A percentile compares a stretch with the other conserved stretches of the same genome.
Evolutionary conservation across 2,329 filamentous ascomycete species (phyloP).

Genomic region (Chaetothyriales sp.): DNA sequence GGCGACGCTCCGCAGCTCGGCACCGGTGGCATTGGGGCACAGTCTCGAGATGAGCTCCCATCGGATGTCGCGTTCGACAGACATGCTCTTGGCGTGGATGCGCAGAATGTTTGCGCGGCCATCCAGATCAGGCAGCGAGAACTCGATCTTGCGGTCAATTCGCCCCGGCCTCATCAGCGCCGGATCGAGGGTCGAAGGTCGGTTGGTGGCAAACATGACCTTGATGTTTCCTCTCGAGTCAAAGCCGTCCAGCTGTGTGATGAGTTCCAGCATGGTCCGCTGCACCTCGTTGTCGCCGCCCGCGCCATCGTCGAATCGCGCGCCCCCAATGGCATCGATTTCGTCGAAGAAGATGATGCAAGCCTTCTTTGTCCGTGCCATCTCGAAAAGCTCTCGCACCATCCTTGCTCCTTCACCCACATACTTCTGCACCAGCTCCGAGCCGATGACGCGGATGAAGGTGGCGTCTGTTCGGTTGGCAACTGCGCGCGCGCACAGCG

Average conservation of each 20-base stretch:
- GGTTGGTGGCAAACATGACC: constrained; percentile 98
- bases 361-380: constrained; percentile 98
- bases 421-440: constrained; percentile 96
- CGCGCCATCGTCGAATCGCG: constrained; percentile 90
- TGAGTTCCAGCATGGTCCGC: constrained; percentile 93
- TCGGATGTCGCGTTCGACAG: constrained; percentile 92
- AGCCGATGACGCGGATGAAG: constrained; percentile 96
- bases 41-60: constrained; percentile 97
- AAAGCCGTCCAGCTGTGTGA: constrained; percentile 93
- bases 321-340: constrained; percentile 90
- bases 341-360: constrained; percentile 99
- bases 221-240: constrained; percentile 97
- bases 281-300: constrained; percentile 97
- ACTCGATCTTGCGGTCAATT: constrained; percentile 98
- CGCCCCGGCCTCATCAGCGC: constrained; percentile 92
- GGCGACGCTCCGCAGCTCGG: constrained; percentile 88
- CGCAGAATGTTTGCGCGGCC: constrained; percentile 93
- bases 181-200: constrained; percentile 89
- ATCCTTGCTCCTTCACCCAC: constrained; percentile 96
- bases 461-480: constrained; percentile 97
- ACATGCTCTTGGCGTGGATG: constrained; percentile 99
- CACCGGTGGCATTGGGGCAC: constrained; percentile 93
- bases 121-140: constrained; percentile 91
- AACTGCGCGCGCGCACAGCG: constrained; percentile 89
- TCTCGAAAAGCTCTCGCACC: constrained; percentile 97